Percentiles rank a stretch among this genome's conserved stretches.
Evolutionary conservation across 2,329 filamentous ascomycete genomes (phyloP).

Genomic region (Fusarium coicis): DNA sequence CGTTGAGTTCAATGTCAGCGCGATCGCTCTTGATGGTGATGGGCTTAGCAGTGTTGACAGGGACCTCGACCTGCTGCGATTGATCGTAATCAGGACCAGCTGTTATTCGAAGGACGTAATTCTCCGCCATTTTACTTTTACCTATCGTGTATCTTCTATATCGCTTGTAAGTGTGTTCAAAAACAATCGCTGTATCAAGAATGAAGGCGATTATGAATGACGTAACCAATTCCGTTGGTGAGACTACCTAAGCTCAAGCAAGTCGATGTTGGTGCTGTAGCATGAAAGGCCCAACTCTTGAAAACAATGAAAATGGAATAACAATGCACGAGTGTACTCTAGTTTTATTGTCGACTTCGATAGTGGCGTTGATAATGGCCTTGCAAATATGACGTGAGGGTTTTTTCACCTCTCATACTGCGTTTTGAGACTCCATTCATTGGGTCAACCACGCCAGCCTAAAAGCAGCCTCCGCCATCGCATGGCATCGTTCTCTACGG

Average conservation of each 20-base stretch:
- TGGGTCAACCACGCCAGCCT: constrained; percentile 23
- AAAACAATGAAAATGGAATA: neutral
- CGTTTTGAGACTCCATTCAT: constrained; percentile 9
- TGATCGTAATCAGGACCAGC: constrained; percentile 81
- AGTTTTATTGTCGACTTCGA: neutral
- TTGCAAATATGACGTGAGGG: constrained; percentile 40
- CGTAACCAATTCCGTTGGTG: constrained; percentile 6
- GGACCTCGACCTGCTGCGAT: constrained; percentile 76
- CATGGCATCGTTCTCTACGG: neutral
- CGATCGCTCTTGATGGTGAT: constrained; percentile 71
- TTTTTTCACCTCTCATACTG: constrained; percentile 4
- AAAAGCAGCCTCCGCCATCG: constrained; percentile 4
- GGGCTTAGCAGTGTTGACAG: constrained; percentile 76
- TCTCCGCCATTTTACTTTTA: constrained; percentile 64
- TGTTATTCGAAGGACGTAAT: constrained; percentile 84
- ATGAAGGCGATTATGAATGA: constrained; percentile 12
- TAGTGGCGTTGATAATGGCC: constrained; percentile 13
- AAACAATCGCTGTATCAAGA: constrained; percentile 5
- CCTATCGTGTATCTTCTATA: neutral
- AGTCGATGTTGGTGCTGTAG: neutral
- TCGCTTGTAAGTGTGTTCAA: neutral
- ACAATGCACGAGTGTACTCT: neutral
- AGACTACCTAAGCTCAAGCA: neutral
- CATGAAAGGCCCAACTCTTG: neutral
- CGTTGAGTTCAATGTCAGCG: constrained; percentile 74